Base-by-base conservation (phyloP, 169 alveolate species). In the Babesia microti region DNA sequence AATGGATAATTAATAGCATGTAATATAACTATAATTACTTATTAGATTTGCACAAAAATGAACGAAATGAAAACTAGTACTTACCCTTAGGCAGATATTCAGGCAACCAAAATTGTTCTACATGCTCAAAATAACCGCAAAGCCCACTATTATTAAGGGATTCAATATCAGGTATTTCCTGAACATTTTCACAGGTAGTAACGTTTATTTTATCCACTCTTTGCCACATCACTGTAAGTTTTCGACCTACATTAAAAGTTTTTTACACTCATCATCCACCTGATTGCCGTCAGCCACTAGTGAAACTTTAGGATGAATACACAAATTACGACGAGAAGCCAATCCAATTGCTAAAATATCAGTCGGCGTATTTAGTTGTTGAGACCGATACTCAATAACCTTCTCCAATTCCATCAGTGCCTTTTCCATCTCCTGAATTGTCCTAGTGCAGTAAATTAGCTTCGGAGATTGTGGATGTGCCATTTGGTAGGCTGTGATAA, bases 381-480 rank as follows among this genome's bases (percentile, higher is more conserved):
- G 30, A 26, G 67, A 59, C 32, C 91, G 70, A 44, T 87, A 87
- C 23, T 74, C 81, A 0, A 87, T 69, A 7, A 92, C 96, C 35
- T 70, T 70, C 59, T 82, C 85, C 23, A 94, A 78, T 61, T 94
- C 98, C 42, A 84, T 75, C 2, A 95, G 84, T 5, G 98, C 93
- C 57, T 95, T 93, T 59, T 93, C 98, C 99, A 95, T 95, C 76
- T 95, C 99, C 2, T 96, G 97, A 1, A 95, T 92, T 17, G 98
- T 89, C 15, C 96, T 83, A 22, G 97, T 87, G 61, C 96, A 91
- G 55, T 82, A 89, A 21, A 88, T 70, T 35, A 89, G 59, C 78
- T 88, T 80, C 14, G 73, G 79, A n/a, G 63, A 55, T 19, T 79
- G 85, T 1, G 94, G 93, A 49, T 80, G 79, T 26, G 81, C 70